Base-by-base conservation (phyloP, 2,329 filamentous ascomycete genomes). In the Hawksworthiomyces lignivorus region DNA sequence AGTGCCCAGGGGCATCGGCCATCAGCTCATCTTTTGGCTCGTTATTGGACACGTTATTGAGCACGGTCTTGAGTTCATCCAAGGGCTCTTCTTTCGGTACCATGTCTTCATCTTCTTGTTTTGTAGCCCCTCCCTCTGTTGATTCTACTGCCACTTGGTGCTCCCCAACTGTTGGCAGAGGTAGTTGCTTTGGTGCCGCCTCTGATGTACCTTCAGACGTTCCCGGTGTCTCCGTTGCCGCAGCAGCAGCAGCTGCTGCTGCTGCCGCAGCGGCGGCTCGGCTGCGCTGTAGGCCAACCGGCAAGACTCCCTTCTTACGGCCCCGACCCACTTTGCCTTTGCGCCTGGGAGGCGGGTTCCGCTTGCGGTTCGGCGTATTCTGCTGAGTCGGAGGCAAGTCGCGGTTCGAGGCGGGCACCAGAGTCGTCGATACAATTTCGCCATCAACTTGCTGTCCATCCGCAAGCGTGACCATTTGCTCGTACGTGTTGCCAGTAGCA, bases 391-490 rank as follows among this genome's bases (percentile, higher is more conserved):
- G 73, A 58, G 50, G 72, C 63, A 70, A 82, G 7, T 73, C 62
- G n/a, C 70, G 77, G 22, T 30, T 41, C 3, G 40, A 38, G 3
- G 72, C 71, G 0, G 69, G 62, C 27, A 78, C 68, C 14, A 77
- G 64, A 7, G 70, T 70, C 2, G 73, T 77, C 0, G 75, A 71
- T 45, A 87, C 76, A 38, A 95, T 81, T 57, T 95, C 88, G 43
- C 87, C 87, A 49, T 90, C 84, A 2, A 92, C 73, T 5, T 70
- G 68, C 57, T 92, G 84, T 1, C 87, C 88, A 44, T 90, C 84
- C 5, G 80, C 76, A 4, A 94, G 73, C 17, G 87, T 84, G 7
- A 92, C 80, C 54, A 94, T 87, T 59, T 92, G 87, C 2, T 90
- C 81, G 47, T 85, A 87, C 9, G 86, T 74, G 52, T 90, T 90